Conservation (phyloP, 371 early-diverging fungal species). For the Rhizopus sp. region DNA sequence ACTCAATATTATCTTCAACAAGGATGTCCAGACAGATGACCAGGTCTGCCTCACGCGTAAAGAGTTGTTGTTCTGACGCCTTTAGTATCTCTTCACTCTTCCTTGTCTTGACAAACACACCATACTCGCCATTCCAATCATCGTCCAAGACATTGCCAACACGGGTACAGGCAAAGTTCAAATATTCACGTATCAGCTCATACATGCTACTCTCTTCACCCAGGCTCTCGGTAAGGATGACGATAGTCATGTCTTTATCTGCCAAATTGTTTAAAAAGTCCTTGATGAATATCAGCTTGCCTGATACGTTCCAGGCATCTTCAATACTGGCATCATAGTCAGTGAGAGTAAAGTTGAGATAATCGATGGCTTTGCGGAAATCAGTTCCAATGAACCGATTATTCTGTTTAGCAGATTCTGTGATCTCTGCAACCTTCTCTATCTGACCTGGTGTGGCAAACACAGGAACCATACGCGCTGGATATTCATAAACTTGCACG, state of each 20-base stretch:
- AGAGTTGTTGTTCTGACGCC: background rate
- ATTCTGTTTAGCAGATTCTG: background rate
- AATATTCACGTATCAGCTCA: background rate
- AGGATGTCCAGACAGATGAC: constrained; percentile 12
- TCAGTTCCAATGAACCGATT: background rate
- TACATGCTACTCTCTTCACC: constrained; percentile 13
- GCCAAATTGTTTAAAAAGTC: background rate
- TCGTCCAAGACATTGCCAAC: constrained; percentile 9
- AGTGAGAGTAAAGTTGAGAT: constrained; percentile 4
- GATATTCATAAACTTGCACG: constrained; percentile 6
- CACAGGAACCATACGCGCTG: constrained; percentile 9
- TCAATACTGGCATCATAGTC: background rate
- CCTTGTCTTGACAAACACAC: constrained; percentile 16
- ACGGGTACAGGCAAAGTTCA: constrained; percentile 11
- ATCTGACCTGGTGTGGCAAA: constrained; percentile 9
- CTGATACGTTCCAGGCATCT: constrained; percentile 10
- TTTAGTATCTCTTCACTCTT: too few relatives aligned
- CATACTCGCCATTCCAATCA: constrained; percentile 17
- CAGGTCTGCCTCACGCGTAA: constrained; percentile 1
- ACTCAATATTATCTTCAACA: background rate
- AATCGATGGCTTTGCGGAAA: constrained; percentile 6
- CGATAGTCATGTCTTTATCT: constrained; percentile 1
- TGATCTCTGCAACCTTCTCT: background rate
- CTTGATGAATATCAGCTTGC: constrained; percentile 13
- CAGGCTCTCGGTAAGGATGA: background rate